Evolutionary conservation across 306 rosid species (phyloP).

Genomic region (Cucumis sativus): DNA sequence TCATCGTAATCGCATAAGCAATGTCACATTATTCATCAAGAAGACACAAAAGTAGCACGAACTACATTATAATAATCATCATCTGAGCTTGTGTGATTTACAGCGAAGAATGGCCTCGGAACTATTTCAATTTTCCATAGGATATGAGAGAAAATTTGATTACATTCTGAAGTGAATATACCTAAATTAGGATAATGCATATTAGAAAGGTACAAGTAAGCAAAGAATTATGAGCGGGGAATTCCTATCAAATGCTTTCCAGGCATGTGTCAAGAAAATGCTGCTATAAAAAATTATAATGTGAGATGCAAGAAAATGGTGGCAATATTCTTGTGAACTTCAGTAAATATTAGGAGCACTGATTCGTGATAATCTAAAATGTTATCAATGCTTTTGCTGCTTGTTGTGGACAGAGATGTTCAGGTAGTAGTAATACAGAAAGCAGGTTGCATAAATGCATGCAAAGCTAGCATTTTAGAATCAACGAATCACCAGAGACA

Average conservation of each 20-base stretch:
- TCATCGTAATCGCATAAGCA: not conserved
- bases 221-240: not conserved
- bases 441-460: not conserved
- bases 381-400: not conserved
- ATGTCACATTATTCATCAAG: not conserved
- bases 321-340: not conserved
- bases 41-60: not conserved
- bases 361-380: not conserved
- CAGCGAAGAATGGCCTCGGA: not conserved
- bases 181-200: not conserved
- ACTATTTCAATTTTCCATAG: not conserved
- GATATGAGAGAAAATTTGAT: not conserved
- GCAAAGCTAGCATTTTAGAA: conserved; percentile 11
- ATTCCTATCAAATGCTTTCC: not conserved
- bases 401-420: not conserved
- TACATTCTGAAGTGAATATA: not conserved
- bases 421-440: not conserved
- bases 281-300: not conserved
- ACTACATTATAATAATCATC: not conserved
- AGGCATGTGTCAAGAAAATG: not conserved
- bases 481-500: conserved; percentile 21
- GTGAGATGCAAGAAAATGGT: not conserved
- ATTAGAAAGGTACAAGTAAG: not conserved
- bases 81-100: not conserved
- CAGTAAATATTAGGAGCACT: not conserved